Evolutionary conservation across 805 yeast genomes (phyloP).

Genomic region (Nakazawaea ishiwadae): DNA sequence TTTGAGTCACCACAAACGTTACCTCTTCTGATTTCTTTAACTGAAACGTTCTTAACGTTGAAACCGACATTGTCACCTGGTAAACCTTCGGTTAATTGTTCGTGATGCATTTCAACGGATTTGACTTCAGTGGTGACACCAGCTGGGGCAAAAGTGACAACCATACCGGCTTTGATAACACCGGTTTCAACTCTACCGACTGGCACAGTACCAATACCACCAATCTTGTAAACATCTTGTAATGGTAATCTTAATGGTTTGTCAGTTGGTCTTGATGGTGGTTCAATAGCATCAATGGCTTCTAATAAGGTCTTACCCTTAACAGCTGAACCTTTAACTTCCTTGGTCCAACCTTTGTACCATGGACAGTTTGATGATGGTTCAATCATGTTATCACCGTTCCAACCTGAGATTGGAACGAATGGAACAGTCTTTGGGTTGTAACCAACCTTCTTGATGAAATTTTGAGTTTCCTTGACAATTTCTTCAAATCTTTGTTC

Average conservation of each 20-base stretch:
- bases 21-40: slow-evolving; percentile 88
- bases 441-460: slow-evolving; percentile 84
- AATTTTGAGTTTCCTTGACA: slow-evolving; percentile 69
- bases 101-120: slow-evolving; percentile 88
- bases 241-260: slow-evolving; percentile 87
- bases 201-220: slow-evolving; percentile 90
- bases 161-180: slow-evolving; percentile 87
- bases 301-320: slow-evolving; percentile 81
- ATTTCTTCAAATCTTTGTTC: slow-evolving; percentile 78
- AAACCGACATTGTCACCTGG: slow-evolving; percentile 92
- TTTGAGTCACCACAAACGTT: slow-evolving; percentile 89
- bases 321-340: slow-evolving; percentile 69
- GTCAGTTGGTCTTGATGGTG: slow-evolving; percentile 76
- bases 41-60: slow-evolving; percentile 89
- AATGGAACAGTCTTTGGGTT: slow-evolving; percentile 77
- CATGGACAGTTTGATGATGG: slow-evolving; percentile 77
- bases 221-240: slow-evolving; percentile 90
- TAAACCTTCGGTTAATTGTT: slow-evolving; percentile 68
- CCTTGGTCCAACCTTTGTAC: slow-evolving; percentile 84
- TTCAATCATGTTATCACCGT: slow-evolving; percentile 93
- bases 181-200: slow-evolving; percentile 95
- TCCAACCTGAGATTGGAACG: slow-evolving; percentile 91
- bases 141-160: slow-evolving; percentile 85
- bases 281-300: slow-evolving; percentile 81
- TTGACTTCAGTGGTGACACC: slow-evolving; percentile 88